A percentile compares a stretch with the other conserved stretches of the same genome.
These are phyloP conservation scores for Paramyrothecium roridum DNA, from an alignment of 2,329 filamentous ascomycete genomes.

Conservation along the genomic window DNA sequence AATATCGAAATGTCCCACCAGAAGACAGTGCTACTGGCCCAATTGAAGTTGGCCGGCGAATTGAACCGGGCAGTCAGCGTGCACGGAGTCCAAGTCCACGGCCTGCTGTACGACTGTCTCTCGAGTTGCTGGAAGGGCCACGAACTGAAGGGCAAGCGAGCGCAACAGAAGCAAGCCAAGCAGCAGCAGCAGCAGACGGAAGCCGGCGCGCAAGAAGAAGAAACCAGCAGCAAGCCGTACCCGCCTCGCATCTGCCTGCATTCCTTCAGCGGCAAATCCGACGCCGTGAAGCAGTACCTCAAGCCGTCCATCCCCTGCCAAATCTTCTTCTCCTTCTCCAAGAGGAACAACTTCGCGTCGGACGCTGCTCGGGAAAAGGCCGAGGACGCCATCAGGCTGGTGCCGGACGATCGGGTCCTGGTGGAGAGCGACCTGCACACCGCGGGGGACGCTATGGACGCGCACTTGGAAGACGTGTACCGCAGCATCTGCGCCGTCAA, in stretches of 20 bases:
- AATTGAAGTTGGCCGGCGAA: conserved; percentile 65
- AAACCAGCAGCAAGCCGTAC: conserved; percentile 40
- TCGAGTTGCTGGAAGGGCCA: conserved; percentile 60
- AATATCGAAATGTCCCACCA: conserved; percentile 66
- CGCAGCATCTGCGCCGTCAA: conserved; percentile 70
- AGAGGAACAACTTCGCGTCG: conserved; percentile 68
- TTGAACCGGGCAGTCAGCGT: conserved; percentile 60
- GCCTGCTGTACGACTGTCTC: conserved; percentile 60
- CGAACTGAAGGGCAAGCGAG: conserved; percentile 54
- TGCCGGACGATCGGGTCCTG: conserved; percentile 74
- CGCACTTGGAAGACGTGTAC: conserved; percentile 66
- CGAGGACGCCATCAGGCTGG: conserved; percentile 60
- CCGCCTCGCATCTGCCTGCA: conserved; percentile 86
- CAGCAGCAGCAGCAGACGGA: not conserved
- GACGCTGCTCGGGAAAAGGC: conserved; percentile 43
- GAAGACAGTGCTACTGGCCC: conserved; percentile 56
- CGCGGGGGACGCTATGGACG: conserved; percentile 77
- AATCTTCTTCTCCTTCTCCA: conserved; percentile 85
- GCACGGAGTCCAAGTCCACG: conserved; percentile 71
- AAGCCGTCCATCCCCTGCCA: conserved; percentile 66
- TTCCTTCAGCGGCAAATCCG: conserved; percentile 76
- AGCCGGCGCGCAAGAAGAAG: conserved; percentile 22
- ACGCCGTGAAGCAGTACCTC: conserved; percentile 73
- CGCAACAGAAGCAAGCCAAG: conserved; percentile 21
- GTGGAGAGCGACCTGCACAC: conserved; percentile 84